Conservation (phyloP, 352 stramenopile species). For the Phytophthora nicotianae region DNA sequence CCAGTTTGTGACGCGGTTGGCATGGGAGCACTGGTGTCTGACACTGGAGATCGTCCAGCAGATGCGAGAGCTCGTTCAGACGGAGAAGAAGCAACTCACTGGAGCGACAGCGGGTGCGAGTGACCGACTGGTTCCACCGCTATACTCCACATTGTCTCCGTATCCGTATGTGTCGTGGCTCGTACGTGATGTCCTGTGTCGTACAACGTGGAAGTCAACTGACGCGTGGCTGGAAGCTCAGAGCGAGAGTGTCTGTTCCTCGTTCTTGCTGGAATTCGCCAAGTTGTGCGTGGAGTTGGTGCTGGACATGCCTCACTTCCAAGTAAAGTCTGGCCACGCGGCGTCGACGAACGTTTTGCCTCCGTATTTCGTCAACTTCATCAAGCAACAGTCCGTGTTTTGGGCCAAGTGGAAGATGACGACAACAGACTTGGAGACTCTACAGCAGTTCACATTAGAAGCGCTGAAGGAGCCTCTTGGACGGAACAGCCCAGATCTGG, state of each 20-base stretch:
- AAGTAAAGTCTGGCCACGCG: conserved; percentile 46
- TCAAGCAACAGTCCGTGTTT: conserved; percentile 75
- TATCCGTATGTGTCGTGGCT: conserved; percentile 87
- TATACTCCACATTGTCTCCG: conserved; percentile 48
- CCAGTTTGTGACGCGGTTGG: conserved; percentile 78
- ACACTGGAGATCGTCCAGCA: conserved; percentile 83
- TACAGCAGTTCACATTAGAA: conserved; percentile 66
- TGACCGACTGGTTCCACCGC: conserved; percentile 28
- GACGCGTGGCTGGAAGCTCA: conserved; percentile 70
- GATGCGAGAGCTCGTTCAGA: conserved; percentile 78
- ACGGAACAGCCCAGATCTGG: conserved; percentile 8
- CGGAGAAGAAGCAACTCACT: conserved; percentile 63
- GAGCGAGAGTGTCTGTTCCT: conserved; percentile 58
- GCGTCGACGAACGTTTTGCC: conserved; percentile 72
- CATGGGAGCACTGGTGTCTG: conserved; percentile 86
- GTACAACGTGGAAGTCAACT: conserved; percentile 79
- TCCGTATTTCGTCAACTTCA: conserved; percentile 88
- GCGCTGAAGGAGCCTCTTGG: conserved; percentile 61
- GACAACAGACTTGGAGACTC: conserved; percentile 51
- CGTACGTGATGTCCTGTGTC: conserved; percentile 81
- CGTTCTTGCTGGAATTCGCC: conserved; percentile 73
- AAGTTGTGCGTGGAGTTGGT: conserved; percentile 82
- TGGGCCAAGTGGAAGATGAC: conserved; percentile 83
- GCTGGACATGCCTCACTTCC: conserved; percentile 78
- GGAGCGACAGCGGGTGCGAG: conserved; percentile 13